phyloP scores from a whole-genome alignment of 78 protist genomes.

The Tieghemostelium lacteum region DNA sequence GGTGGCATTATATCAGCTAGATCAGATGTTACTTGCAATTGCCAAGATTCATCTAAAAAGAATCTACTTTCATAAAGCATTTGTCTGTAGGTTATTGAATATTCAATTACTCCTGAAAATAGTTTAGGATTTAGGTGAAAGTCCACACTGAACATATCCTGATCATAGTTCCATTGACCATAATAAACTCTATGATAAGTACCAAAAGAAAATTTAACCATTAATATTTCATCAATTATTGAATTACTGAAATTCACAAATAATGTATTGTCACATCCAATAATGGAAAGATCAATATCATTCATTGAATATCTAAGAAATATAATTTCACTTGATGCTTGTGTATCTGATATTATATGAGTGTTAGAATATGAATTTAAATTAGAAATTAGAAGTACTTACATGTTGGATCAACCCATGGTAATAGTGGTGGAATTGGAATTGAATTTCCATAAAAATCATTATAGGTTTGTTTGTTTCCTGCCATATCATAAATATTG shows the following conservation, averaged over 20 bases:
- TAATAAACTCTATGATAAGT: no score
- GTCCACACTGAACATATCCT: background rate
- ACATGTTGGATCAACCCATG: no score
- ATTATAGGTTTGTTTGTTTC: background rate
- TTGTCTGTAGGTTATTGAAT: background rate
- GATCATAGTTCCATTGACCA: background rate
- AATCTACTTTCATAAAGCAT: background rate
- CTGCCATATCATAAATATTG: background rate
- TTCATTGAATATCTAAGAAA: background rate
- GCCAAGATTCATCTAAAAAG: background rate
- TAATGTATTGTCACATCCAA: background rate
- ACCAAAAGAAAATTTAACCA: background rate
- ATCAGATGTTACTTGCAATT: background rate
- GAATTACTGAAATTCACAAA: background rate
- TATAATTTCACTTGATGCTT: background rate
- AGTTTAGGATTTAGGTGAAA: background rate
- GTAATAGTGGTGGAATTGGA: background rate
- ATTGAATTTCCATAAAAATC: background rate
- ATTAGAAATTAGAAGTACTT: no score
- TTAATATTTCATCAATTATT: background rate
- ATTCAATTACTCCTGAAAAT: background rate
- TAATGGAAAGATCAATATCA: background rate
- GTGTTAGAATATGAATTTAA: background rate
- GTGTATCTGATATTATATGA: background rate
- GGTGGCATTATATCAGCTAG: slow-evolving; percentile 7